Percentiles rank a stretch among this genome's conserved stretches.
phyloP scores from a whole-genome alignment of 495 filamentous ascomycete species.

The Lasiosphaeriaceae sp. region DNA sequence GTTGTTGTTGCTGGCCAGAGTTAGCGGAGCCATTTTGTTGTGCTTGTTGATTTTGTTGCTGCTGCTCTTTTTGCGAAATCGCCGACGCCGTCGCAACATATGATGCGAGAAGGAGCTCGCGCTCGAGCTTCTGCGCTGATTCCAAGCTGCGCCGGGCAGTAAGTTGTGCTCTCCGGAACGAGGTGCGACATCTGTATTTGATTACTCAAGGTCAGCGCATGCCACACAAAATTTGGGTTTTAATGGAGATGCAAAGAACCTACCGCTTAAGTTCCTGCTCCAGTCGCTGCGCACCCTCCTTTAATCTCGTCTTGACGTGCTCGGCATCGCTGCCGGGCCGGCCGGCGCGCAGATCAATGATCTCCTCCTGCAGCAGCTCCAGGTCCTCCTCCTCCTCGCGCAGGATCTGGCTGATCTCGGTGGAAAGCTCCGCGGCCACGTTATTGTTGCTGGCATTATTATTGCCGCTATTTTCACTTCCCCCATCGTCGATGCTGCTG shows the following conservation, averaged over 20 bases:
- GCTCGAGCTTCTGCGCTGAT: conserved; percentile 67
- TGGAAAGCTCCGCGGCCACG: conserved; percentile 69
- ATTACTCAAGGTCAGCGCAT: too few relatives aligned
- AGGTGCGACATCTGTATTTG: conserved; percentile 61
- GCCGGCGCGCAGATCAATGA: conserved; percentile 57
- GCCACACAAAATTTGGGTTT: too few relatives aligned
- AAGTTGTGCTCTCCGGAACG: conserved; percentile 83
- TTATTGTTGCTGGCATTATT: conserved; percentile 52
- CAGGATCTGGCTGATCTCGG: conserved; percentile 76
- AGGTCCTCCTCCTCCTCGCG: conserved; percentile 85
- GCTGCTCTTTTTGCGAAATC: conserved; percentile 13
- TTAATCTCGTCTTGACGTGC: conserved; percentile 55
- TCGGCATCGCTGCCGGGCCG: conserved; percentile 42
- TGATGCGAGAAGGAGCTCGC: conserved; percentile 70
- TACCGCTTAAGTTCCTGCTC: conserved; percentile 67
- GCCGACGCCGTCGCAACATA: conserved; percentile 38
- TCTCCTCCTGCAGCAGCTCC: conserved; percentile 74
- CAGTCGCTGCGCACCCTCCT: conserved; percentile 60
- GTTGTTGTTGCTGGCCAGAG: conserved; percentile 12
- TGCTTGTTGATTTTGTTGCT: conserved; percentile 21
- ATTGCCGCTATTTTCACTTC: conserved; percentile 9
- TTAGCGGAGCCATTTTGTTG: conserved; percentile 11
- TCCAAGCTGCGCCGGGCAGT: conserved; percentile 74
- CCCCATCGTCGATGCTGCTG: conserved; percentile 1
- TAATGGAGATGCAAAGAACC: conserved; percentile 18